A percentile compares a stretch with the other conserved stretches of the same genome.
Conservation (phyloP, 495 filamentous ascomycete genomes). For the Venustampulla echinocandica region DNA sequence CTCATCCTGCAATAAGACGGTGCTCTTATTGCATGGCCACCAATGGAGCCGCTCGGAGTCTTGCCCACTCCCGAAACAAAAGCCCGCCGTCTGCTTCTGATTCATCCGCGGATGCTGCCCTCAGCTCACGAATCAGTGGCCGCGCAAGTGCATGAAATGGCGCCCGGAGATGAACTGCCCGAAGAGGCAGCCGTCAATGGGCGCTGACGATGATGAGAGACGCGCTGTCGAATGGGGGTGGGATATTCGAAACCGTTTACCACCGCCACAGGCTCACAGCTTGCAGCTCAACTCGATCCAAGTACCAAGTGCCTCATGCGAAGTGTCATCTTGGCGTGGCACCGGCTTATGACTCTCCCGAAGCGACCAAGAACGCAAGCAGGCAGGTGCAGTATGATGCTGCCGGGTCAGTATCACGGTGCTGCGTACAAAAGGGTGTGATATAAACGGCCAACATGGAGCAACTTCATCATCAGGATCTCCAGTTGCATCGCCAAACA, state of each 20-base stretch:
- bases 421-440: no score
- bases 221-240: no score
- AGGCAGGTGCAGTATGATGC: constrained; percentile 3
- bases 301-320: no score
- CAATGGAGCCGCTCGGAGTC: constrained; percentile 1
- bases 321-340: no score
- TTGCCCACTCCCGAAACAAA: constrained; percentile 10
- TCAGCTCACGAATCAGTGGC: background rate
- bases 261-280: no score
- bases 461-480: constrained; percentile 10
- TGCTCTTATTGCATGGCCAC: background rate
- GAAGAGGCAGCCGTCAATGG: constrained; percentile 11
- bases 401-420: no score
- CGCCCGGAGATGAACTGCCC: constrained; percentile 14
- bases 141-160: constrained; percentile 18
- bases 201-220: background rate
- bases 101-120: background rate
- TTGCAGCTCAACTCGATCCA: background rate
- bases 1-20: background rate
- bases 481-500: no score
- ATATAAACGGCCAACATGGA: background rate
- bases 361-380: no score
- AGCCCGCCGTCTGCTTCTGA: background rate
- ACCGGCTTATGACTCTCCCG: constrained; percentile 8
- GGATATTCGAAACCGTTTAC: no score